phyloP scores from a whole-genome alignment of 495 filamentous ascomycete species.

The Penicillium goetzii region DNA sequence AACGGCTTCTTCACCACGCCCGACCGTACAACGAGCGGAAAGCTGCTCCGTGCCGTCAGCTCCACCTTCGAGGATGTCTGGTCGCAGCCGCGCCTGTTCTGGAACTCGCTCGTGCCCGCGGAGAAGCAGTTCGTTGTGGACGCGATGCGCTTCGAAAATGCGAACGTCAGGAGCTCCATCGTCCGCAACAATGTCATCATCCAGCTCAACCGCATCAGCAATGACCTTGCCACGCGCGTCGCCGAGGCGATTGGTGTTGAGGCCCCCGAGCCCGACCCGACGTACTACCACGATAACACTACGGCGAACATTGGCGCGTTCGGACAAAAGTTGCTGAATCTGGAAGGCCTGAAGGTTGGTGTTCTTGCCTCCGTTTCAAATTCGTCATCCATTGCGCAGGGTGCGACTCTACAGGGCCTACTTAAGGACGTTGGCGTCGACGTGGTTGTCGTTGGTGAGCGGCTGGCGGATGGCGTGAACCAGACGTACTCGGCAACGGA shows the following conservation, averaged over 20 bases:
- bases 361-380: conserved; percentile 58
- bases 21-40: conserved; percentile 53
- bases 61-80: conserved; percentile 75
- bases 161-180: conserved; percentile 56
- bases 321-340: conserved; percentile 56
- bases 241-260: conserved; percentile 63
- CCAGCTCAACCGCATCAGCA: conserved; percentile 72
- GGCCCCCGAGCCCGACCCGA: conserved; percentile 60
- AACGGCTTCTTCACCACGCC: conserved; percentile 78
- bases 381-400: conserved; percentile 47
- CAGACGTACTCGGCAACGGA: conserved; percentile 74
- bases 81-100: conserved; percentile 76
- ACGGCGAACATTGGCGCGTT: conserved; percentile 67
- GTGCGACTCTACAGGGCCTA: conserved; percentile 46
- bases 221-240: conserved; percentile 70
- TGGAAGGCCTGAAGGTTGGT: conserved; percentile 70
- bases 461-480: conserved; percentile 57
- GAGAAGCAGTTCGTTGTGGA: conserved; percentile 81
- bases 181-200: conserved; percentile 64
- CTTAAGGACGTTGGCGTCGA: conserved; percentile 56
- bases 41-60: conserved; percentile 61
- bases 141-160: conserved; percentile 74
- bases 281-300: conserved; percentile 71
- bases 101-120: conserved; percentile 69
- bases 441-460: conserved; percentile 66